These are phyloP conservation scores for Apiotrichum sp. DNA, from an alignment of 1,284 basidiomycete genomes.

Conservation along the genomic window DNA sequence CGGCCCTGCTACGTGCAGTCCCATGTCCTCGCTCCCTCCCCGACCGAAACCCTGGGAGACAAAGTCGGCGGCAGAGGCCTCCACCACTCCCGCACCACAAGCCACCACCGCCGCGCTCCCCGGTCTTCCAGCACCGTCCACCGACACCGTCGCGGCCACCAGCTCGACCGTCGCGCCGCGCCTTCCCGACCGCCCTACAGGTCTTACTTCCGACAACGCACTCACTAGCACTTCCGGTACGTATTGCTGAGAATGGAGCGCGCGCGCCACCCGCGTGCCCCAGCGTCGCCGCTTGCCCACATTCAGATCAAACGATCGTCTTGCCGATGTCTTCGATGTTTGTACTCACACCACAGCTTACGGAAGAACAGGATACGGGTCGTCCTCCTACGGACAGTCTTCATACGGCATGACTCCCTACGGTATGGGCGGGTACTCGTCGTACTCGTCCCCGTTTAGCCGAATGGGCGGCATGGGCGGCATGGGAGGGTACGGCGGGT, in stretches of 20 bases:
- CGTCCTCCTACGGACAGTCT: background rate
- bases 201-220: constrained; percentile 16
- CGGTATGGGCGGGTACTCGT: constrained; percentile 21
- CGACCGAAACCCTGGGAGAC: constrained; percentile 43
- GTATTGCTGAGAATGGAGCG: too few relatives aligned
- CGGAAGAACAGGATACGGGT: constrained; percentile 14
- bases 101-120: constrained; percentile 19
- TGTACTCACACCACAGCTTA: background rate
- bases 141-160: constrained; percentile 19
- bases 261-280: too few relatives aligned
- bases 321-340: too few relatives aligned
- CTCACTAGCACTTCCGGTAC: constrained; percentile 6
- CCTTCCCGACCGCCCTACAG: constrained; percentile 36
- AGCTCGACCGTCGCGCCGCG: constrained; percentile 28
- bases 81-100: constrained; percentile 24
- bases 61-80: constrained; percentile 18
- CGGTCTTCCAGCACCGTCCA: constrained; percentile 10
- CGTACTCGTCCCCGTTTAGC: constrained; percentile 17
- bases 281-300: too few relatives aligned
- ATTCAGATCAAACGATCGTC: too few relatives aligned
- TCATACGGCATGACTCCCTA: constrained; percentile 19
- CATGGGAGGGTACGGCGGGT: constrained; percentile 27
- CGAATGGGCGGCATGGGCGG: constrained; percentile 5
- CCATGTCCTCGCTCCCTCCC: constrained; percentile 36
- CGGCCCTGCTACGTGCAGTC: constrained; percentile 3